Percentiles rank a stretch among this genome's conserved stretches.
Conservation (phyloP, 495 filamentous ascomycete genomes). For the Choiromyces venosus region DNA sequence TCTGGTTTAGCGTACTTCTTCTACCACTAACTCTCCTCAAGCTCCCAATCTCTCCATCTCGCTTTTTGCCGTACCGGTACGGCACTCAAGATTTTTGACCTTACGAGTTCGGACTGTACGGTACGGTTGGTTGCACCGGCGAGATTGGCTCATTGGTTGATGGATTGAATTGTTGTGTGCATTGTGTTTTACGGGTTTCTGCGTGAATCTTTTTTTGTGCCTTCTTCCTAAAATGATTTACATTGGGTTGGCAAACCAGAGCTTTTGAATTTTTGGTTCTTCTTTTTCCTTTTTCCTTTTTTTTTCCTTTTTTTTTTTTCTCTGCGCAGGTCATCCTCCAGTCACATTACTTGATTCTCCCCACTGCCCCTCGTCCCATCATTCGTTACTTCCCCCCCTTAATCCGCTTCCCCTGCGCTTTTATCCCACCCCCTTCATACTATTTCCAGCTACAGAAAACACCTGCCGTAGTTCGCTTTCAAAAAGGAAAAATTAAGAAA, state of each 20-base stretch:
- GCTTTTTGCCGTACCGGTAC: not conserved
- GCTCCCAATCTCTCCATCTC: not conserved
- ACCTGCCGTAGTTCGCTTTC: not conserved
- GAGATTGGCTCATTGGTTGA: too few species aligned
- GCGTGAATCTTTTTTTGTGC: not conserved
- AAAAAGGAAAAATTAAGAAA: not conserved
- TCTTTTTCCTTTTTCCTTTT: not conserved
- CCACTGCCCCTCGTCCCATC: not conserved
- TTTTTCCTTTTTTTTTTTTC: not conserved
- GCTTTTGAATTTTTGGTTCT: not conserved
- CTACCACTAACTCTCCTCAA: not conserved
- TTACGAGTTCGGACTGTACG: slow-evolving; percentile 5
- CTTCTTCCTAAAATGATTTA: not conserved
- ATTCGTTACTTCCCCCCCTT: not conserved
- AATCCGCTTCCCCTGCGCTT: not conserved
- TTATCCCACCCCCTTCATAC: not conserved
- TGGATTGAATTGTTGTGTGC: not conserved
- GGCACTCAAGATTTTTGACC: not conserved
- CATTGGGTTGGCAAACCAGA: not conserved
- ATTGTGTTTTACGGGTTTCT: not conserved
- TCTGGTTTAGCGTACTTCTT: not conserved
- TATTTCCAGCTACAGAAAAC: not conserved
- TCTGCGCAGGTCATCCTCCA: not conserved
- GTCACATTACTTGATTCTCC: not conserved
- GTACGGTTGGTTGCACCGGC: slow-evolving; percentile 31